Evolutionary conservation across 148 eudicot genomes (phyloP), one percentile per base, ranked within the genome.

Genomic region (Amaranthus cruentus): DNA sequence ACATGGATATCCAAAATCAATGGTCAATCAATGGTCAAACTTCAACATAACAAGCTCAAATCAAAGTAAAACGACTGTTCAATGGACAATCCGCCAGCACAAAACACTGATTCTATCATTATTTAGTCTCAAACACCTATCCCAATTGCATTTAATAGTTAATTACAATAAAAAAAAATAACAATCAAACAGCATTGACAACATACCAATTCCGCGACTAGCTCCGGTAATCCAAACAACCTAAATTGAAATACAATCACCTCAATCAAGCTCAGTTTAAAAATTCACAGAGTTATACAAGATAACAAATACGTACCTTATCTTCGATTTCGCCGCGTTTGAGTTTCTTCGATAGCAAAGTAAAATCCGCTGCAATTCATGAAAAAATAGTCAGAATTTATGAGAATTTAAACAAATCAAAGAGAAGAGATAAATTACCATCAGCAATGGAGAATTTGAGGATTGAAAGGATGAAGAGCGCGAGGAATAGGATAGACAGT

Each of bases 181-280:
- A 3, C 43, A n/a, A 51, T 21, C 2, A 6, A n/a, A 28, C 5
- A 0, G 4, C 48, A 56, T 43, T 58, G 42, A 66, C 38, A 1
- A 48, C 81, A 54, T 85, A 93, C 98, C 98, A 4, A 93, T 93
- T 70, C 98, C 98, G 15, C 98, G 98, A 80, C 97, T 93, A n/a
- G 97, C 97, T 68, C 98, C 98, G 76, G 98, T 91, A 59, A 93
- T 91, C 98, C 98, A 93, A 72, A 91, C 86, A 76, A 91, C 98
- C 98, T 93, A 75, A 54, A 14, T 44, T 47, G 72, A 66, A 78
- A 61, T 55, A 73, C 47, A 47, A 56, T 65, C 57, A 67, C 48
- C 69, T 4, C 42, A 74, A 4, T n/a, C 3, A 65, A 63, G 10
- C 63, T 4, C 51, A 66, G 72, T 7, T 56, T 5, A 47, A 65